Conservation (phyloP, 768 basidiomycete genomes). For the Leccinellum luteum region DNA sequence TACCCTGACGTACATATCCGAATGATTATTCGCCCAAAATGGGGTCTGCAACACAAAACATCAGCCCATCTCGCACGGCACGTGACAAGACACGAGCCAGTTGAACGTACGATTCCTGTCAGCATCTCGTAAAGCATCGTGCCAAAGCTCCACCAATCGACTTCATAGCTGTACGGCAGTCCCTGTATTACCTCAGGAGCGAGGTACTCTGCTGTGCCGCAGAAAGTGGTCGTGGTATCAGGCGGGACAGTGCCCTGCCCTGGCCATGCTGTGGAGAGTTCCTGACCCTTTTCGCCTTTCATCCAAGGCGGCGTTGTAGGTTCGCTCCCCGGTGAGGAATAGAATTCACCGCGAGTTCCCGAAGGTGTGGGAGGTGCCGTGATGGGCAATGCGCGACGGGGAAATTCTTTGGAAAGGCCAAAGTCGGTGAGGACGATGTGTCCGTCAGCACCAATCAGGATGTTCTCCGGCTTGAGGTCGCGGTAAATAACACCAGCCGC, state of each 20-base stretch:
- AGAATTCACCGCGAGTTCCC: conserved; percentile 51
- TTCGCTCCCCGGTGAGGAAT: conserved; percentile 39
- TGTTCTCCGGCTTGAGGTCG: conserved; percentile 95
- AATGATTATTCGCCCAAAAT: conserved; percentile 89
- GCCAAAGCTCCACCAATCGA: conserved; percentile 98
- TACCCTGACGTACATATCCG: conserved; percentile 93
- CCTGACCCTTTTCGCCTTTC: conserved; percentile 58
- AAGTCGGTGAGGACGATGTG: conserved; percentile 98
- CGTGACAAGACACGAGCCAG: conserved; percentile 7
- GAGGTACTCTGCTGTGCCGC: conserved; percentile 94
- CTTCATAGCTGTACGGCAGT: conserved; percentile 85
- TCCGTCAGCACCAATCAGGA: conserved; percentile 90
- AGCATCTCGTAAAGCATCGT: conserved; percentile 98
- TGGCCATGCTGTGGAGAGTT: conserved; percentile 56
- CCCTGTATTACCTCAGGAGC: conserved; percentile 97
- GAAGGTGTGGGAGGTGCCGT: conserved; percentile 61
- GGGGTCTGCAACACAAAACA: conserved; percentile 58
- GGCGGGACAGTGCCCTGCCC: conserved; percentile 44
- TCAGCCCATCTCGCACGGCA: conserved; percentile 18
- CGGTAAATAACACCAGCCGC: conserved; percentile 95
- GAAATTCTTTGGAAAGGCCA: conserved; percentile 90
- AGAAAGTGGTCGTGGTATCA: conserved; percentile 85
- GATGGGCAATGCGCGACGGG: conserved; percentile 44
- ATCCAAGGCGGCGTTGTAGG: conserved; percentile 76
- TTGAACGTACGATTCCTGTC: conserved; percentile 74